Evolutionary conservation across 805 yeast genomes (phyloP), one percentile per base, ranked within the genome.

Genomic region (Saturnispora sekii): DNA sequence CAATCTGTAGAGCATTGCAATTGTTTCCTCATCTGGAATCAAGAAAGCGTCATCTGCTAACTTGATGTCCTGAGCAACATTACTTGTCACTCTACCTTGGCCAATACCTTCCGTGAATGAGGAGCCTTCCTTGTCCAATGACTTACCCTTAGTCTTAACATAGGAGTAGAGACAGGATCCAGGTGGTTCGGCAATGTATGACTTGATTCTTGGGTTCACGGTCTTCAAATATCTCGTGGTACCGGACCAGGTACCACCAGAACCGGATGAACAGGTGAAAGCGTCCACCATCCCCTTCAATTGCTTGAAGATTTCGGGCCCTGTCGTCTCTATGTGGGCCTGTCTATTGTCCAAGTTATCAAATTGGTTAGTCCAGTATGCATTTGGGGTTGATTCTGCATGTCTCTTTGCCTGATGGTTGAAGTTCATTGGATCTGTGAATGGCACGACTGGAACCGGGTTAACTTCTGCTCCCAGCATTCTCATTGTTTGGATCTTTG

Each of bases 21-120:
- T 87, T 11, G 93, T 74, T 50, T 81, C 83, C 46, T 73, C 82
- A 64, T 89, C 97, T 2, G 88, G 76, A 43, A 89, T 77, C 52
- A 75, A 73, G 40, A 84, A 63, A 1, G 96, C 94, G 53, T 81
- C 95, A 59, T 89, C 96, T 32, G 86, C 70, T 30, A 80, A 61
- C 8, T 72, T 81, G 28, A 87, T 66, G 50, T 86, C 96, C 37
- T 77, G 83, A 14, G 69, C 70, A 62, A 89, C 71, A 62, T 89
- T 89, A 51, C 76, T 82, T 5, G 96, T 89, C 55, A 89, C 82
- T 55, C 97, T 74, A 39, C 96, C 96, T 65, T 89, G 97, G 28
- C 97, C 97, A 65, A 89, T 87, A 30, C 97, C 97, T 66, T 89
- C 97, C 28, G 96, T 89, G 63, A 89, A 87, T 0, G 95, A 83